Percentiles rank a stretch among this genome's conserved stretches.
Conservation (phyloP, 495 filamentous ascomycete species). For the Cercophora scortea region DNA sequence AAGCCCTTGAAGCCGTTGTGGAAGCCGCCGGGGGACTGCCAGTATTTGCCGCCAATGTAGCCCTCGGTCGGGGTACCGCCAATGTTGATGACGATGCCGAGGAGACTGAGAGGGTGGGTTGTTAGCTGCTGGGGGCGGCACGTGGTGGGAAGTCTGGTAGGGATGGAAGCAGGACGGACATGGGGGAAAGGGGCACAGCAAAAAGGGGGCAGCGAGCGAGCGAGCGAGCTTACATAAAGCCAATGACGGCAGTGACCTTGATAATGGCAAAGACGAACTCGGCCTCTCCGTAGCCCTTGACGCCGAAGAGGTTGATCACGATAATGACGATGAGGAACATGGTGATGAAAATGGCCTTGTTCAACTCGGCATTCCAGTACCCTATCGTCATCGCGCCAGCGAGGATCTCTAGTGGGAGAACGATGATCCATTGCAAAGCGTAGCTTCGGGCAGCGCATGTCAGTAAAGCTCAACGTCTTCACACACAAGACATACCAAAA, state of each 20-base stretch:
- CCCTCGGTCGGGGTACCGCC: slow-evolving; percentile 67
- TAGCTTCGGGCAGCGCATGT: slow-evolving; percentile 46
- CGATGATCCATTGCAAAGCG: slow-evolving; percentile 87
- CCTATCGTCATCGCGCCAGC: slow-evolving; percentile 81
- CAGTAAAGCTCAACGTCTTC: background rate
- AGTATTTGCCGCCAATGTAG: slow-evolving; percentile 82
- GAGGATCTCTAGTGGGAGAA: slow-evolving; percentile 85
- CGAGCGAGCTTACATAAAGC: slow-evolving; percentile 62
- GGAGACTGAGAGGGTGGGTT: slow-evolving; percentile 46
- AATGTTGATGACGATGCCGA: slow-evolving; percentile 72
- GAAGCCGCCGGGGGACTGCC: slow-evolving; percentile 80
- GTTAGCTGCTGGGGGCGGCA: background rate
- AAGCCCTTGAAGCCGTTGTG: slow-evolving; percentile 90
- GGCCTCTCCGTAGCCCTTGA: slow-evolving; percentile 83
- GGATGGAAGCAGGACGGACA: background rate
- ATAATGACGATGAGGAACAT: slow-evolving; percentile 73
- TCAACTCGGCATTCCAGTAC: slow-evolving; percentile 66
- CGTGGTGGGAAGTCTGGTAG: background rate
- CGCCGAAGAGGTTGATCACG: slow-evolving; percentile 76
- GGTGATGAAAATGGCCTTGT: slow-evolving; percentile 73
- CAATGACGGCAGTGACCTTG: slow-evolving; percentile 80
- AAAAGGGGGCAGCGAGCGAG: background rate
- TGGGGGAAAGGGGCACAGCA: slow-evolving; percentile 8
- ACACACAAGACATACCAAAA: background rate
- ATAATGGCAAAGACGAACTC: slow-evolving; percentile 83